Conservation (phyloP, 2,329 filamentous ascomycete species). For the Exophiala phaeomuriformis region DNA sequence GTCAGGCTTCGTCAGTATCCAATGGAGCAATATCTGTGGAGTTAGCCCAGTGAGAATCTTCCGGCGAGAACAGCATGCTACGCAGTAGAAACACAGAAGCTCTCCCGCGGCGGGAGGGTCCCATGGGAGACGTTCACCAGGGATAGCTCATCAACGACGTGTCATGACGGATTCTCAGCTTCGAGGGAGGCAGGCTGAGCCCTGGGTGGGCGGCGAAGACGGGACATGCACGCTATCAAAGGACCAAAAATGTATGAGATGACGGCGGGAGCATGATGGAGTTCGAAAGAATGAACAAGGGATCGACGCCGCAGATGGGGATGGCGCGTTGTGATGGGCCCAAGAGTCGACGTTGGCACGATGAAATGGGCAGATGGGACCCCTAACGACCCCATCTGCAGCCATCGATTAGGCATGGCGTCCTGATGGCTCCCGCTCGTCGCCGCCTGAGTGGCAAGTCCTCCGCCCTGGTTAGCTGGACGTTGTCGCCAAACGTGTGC, state of each 20-base stretch:
- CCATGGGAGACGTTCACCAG: conserved; percentile 2
- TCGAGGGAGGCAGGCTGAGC: not conserved
- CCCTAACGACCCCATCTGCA: not conserved
- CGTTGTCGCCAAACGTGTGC: not conserved
- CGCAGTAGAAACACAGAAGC: not conserved
- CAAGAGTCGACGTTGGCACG: conserved; percentile 5
- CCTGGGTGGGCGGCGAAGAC: conserved; percentile 5
- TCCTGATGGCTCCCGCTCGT: not conserved
- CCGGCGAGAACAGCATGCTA: not conserved
- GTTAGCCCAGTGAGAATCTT: not conserved
- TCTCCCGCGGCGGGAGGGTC: not conserved
- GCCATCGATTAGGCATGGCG: conserved; percentile 8
- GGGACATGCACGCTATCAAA: not conserved
- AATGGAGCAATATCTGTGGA: not conserved
- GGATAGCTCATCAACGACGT: conserved; percentile 1
- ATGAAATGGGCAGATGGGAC: conserved; percentile 15
- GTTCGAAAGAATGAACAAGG: conserved; percentile 4
- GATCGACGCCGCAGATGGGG: conserved; percentile 11
- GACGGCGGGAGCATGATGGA: not conserved
- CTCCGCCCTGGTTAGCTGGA: not conserved
- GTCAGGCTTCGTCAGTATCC: not conserved
- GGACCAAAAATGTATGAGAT: not conserved
- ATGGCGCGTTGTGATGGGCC: not conserved
- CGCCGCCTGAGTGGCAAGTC: not conserved
- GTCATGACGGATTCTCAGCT: not conserved